Base-by-base conservation (phyloP, 805 yeast genomes). In the Cyberlindnera veronae region DNA sequence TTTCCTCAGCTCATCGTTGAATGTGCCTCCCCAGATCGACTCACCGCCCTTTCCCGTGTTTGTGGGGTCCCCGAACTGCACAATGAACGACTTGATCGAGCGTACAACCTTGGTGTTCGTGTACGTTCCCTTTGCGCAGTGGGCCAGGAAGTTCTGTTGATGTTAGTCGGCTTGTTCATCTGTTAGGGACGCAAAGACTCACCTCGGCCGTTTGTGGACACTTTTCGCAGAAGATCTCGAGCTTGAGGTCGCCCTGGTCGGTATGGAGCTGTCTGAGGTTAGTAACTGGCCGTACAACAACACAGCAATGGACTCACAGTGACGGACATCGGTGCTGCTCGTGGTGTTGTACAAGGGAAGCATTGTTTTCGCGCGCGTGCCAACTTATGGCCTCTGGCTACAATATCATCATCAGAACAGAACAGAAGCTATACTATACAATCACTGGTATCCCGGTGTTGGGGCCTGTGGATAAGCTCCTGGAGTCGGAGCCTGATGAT, bases 61-160 rank as follows among this genome's bases (percentile, higher is more conserved):
- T 13, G 86, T 80, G 59, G 89, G 90, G 63, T 87, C 91, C 38
- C 96, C 96, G 44, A 95, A 93, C 63, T 85, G 95, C 48, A 88
- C 74, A 77, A 85, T 78, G 62, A 84, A 85, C 34, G 74, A 73
- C 35, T 76, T 72, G 50, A 84, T 78, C 39, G 84, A 77, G 48
- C 90, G 74, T 65, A 84, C 89, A 70, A 87, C 81, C 26, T 69
- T 62, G 6, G 88, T 78, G 45, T 70, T 69, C 36, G 57, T 46
- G 43, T 66, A 69, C 1, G 66, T 62, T 2, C 76, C 76, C 23
- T 56, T 51, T 3, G 75, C 75, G 46, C 73, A 68, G 38, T 61
- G 72, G 1, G 71, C 74, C 13, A 71, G 53, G 42, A 71, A 71
- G 50, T 69, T 69, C 61, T 64, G 38, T 32, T 9, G 29, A 30